Base-by-base conservation (phyloP, 208 protist genomes). In the Acanthamoeba sp. region DNA sequence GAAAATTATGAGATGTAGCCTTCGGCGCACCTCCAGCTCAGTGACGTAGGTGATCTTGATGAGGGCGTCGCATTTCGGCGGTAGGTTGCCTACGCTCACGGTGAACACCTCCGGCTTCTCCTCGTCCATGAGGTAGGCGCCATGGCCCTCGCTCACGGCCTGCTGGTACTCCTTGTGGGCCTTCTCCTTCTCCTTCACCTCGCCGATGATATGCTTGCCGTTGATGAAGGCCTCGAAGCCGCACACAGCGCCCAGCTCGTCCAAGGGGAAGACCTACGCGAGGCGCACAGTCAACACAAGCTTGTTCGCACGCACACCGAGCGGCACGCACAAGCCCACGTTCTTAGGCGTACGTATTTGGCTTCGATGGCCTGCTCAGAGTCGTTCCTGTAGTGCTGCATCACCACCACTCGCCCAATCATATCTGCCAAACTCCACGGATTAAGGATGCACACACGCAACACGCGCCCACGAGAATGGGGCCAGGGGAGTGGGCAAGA, bases 181-280 rank as follows among this genome's bases (percentile, higher is more conserved):
- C 71, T 96, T 55, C 32, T 97, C 96, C 64, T 97, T 97, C 36
- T 97, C 96, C 71, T 97, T 97, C 10, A 97, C 95, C 20, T 95
- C 59, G 40, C 95, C 97, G 36, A 97, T 71, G 0, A 98, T 59
- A 78, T 97, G 94, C 55, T 96, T 94, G 45, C 96, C 96, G 91
- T 97, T 95, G 55, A 98, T 95, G n/a, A 88, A 95, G 22, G 96
- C 96, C 88, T 96, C 92, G 80, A 98, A 98, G 29, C 94, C 95
- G 84, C 96, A 97, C 18, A 98, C 97, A 32, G 97, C 96, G 6
- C 87, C 73, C 87, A 95, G 82, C 34, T 97, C 97, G 93, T 98
- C 95, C 20, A 98, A 69, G 22, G 97, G 96, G 52, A 97, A 98
- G 12, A 89, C 78, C 78, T 87, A 22, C n/a, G 12, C 27, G 29